phyloP scores from a whole-genome alignment of 106 monocot genomes.

The Dioscorea dumetorum region DNA sequence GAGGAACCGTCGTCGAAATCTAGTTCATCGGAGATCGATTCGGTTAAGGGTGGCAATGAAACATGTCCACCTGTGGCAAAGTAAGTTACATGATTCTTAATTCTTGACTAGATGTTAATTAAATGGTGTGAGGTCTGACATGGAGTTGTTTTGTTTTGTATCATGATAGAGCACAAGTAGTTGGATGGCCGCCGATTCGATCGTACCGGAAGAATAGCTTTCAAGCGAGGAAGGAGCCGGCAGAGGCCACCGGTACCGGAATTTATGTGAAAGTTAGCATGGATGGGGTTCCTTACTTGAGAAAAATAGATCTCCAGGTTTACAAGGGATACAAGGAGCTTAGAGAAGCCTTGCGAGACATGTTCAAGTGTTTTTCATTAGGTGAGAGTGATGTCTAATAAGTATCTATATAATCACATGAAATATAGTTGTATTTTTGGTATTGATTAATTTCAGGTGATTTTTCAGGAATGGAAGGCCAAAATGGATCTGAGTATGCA shows the following conservation, averaged over 20 bases:
- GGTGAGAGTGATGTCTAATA: conserved; percentile 18
- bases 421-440: neutral
- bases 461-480: conserved; percentile 13
- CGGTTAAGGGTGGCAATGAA: too few relatives aligned
- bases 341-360: conserved; percentile 51
- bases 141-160: neutral
- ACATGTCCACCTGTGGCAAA: too few relatives aligned
- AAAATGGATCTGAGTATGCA: conserved; percentile 49
- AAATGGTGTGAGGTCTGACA: too few relatives aligned
- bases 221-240: conserved; percentile 28
- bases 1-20: too few relatives aligned
- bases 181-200: conserved; percentile 72
- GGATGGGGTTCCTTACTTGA: conserved; percentile 56
- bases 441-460: neutral
- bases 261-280: conserved; percentile 68
- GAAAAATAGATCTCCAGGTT: conserved; percentile 25
- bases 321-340: conserved; percentile 30
- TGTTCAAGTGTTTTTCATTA: conserved; percentile 66
- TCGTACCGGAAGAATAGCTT: conserved; percentile 50
- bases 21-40: too few relatives aligned
- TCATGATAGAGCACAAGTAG: conserved; percentile 51
- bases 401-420: neutral
- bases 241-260: conserved; percentile 11
- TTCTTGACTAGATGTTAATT: too few relatives aligned
- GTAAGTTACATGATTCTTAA: too few relatives aligned